Evolutionary conservation across 345 rosid genomes (phyloP).

Genomic region (Gossypium longicalyx): DNA sequence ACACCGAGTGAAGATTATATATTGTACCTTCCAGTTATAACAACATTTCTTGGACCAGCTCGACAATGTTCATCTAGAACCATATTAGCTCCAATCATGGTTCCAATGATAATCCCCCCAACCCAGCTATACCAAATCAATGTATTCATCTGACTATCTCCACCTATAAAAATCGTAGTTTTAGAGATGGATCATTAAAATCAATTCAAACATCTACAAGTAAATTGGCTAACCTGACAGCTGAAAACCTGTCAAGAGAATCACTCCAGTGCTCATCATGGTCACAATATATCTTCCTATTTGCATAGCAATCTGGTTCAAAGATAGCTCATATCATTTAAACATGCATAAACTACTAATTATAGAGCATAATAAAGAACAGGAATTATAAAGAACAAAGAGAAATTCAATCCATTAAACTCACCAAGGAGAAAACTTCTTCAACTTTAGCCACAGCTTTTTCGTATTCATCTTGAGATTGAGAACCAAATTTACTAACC

Average conservation of each 20-base stretch:
- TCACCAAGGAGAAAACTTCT: conserved; percentile 52
- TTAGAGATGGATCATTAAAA: background rate
- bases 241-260: conserved; percentile 78
- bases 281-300: conserved; percentile 91
- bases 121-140: conserved; percentile 98
- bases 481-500: conserved; percentile 30
- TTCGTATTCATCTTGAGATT: conserved; percentile 40
- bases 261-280: conserved; percentile 88
- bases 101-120: conserved; percentile 89
- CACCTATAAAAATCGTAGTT: conserved; percentile 49
- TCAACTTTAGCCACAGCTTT: conserved; percentile 50
- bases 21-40: conserved; percentile 85
- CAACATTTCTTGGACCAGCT: conserved; percentile 92
- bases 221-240: conserved; percentile 58
- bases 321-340: background rate
- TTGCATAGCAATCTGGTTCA: conserved; percentile 64
- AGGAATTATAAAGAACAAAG: background rate
- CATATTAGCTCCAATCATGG: conserved; percentile 89
- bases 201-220: background rate
- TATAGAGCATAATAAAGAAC: background rate
- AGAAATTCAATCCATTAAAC: conserved; percentile 16
- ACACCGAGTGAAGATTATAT: background rate
- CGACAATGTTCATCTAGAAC: conserved; percentile 90
- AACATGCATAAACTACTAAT: background rate
- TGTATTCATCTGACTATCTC: conserved; percentile 73